Percentiles rank a stretch among this genome's conserved stretches.
These are phyloP conservation scores for Brasilioporus rufonigricans DNA, from an alignment of 768 basidiomycete genomes.

Conservation along the genomic window DNA sequence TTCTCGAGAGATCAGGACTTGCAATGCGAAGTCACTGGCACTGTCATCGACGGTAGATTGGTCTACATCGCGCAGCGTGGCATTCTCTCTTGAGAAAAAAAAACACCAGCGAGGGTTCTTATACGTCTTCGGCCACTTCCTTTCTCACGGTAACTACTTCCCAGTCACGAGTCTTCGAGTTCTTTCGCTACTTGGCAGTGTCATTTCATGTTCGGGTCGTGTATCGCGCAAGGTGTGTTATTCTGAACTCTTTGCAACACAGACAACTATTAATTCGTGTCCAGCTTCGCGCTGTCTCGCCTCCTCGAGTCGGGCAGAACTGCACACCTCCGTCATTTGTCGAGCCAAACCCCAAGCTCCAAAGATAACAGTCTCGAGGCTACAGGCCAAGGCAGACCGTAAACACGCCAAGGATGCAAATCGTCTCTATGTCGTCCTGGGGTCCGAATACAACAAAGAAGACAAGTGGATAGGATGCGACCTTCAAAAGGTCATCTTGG, in stretches of 20 bases:
- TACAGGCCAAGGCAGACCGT: conserved; percentile 44
- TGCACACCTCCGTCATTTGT: conserved; percentile 51
- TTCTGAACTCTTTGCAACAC: background rate
- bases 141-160: conserved; percentile 39
- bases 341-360: conserved; percentile 36
- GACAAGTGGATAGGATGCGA: conserved; percentile 65
- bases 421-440: conserved; percentile 70
- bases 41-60: conserved; percentile 55
- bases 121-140: conserved; percentile 11
- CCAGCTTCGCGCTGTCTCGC: conserved; percentile 40
- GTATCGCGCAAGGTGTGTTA: conserved; percentile 20
- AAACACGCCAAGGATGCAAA: conserved; percentile 37
- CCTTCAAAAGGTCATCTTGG: conserved; percentile 62
- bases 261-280: background rate
- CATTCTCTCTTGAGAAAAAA: conserved; percentile 45
- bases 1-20: conserved; percentile 58
- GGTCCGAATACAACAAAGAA: conserved; percentile 63
- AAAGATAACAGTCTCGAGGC: conserved; percentile 42
- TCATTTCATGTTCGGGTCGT: conserved; percentile 28
- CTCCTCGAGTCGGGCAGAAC: conserved; percentile 38
- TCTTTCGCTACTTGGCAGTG: background rate
- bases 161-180: background rate
- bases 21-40: conserved; percentile 55
- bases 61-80: conserved; percentile 63
- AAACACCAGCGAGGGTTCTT: conserved; percentile 10